Percentiles rank a stretch among this genome's conserved stretches.
Conservation (phyloP, 2,329 filamentous ascomycete species). For the Helicocarpus griseus region DNA sequence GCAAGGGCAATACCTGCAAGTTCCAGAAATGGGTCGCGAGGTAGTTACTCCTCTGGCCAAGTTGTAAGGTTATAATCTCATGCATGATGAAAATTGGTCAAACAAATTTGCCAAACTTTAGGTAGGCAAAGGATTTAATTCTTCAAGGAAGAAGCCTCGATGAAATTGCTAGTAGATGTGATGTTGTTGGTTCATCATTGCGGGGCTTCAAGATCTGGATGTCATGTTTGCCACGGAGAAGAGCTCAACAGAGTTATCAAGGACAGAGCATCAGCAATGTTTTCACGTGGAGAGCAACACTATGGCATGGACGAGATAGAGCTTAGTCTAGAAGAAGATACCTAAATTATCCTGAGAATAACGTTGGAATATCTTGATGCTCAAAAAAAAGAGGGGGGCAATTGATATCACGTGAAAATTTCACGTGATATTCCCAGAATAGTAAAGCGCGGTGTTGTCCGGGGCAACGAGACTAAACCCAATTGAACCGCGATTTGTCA, state of each 20-base stretch:
- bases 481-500: not conserved
- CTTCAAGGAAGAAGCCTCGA: too few species aligned
- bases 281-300: too few species aligned
- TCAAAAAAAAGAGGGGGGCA: not conserved
- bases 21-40: conserved; percentile 98
- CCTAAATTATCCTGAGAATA: too few species aligned
- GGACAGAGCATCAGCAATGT: too few species aligned
- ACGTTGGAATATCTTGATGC: not conserved
- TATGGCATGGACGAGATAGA: too few species aligned
- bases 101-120: not conserved
- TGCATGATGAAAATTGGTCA: conserved; percentile 52
- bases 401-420: not conserved
- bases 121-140: too few species aligned
- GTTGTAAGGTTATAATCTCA: conserved; percentile 88
- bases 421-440: not conserved
- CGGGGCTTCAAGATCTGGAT: too few species aligned
- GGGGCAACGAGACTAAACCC: not conserved
- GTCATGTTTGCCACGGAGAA: too few species aligned
- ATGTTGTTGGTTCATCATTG: too few species aligned
- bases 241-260: too few species aligned
- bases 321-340: too few species aligned
- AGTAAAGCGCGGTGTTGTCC: not conserved
- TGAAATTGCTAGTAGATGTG: too few species aligned
- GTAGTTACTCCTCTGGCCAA: conserved; percentile 89
- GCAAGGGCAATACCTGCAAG: conserved; percentile 53